These are phyloP conservation scores for Leishmania major DNA, from an alignment of 208 protist genomes.

Conservation along the genomic window DNA sequence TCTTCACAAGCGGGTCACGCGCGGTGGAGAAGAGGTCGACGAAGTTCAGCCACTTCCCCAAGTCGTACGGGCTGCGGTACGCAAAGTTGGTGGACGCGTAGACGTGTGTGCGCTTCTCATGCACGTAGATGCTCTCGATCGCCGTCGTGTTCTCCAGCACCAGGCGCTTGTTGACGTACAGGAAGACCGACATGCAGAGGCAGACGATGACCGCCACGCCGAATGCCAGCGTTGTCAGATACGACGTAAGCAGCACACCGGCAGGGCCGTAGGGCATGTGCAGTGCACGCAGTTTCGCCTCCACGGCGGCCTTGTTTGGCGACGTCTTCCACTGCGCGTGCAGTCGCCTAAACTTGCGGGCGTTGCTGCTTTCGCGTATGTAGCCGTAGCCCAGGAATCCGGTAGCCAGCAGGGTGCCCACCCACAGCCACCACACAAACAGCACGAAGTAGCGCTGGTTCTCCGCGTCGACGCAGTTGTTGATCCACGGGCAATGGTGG, in stretches of 20 bases:
- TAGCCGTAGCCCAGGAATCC: slow-evolving; percentile 39
- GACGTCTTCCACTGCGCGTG: slow-evolving; percentile 8
- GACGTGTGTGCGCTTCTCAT: slow-evolving; percentile 33
- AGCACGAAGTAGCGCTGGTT: slow-evolving; percentile 88
- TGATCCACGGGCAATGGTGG: slow-evolving; percentile 93
- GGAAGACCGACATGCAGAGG: slow-evolving; percentile 58
- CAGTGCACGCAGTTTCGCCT: slow-evolving; percentile 8
- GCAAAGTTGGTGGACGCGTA: slow-evolving; percentile 30
- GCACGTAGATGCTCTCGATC: slow-evolving; percentile 57
- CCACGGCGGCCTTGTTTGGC: slow-evolving; percentile 5
- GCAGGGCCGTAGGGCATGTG: slow-evolving; percentile 39
- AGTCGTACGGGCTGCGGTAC: slow-evolving; percentile 74
- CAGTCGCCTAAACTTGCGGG: slow-evolving; percentile 1
- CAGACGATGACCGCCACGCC: slow-evolving; percentile 44
- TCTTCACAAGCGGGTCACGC: slow-evolving; percentile 49
- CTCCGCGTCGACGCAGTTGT: slow-evolving; percentile 85
- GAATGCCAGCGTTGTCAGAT: slow-evolving; percentile 37
- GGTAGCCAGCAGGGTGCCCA: slow-evolving; percentile 35
- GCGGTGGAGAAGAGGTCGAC: slow-evolving; percentile 57
- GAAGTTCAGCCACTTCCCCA: slow-evolving; percentile 71
- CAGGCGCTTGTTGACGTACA: slow-evolving; percentile 27
- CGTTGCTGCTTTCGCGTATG: slow-evolving; percentile 28
- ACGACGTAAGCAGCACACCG: slow-evolving; percentile 31
- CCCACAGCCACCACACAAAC: slow-evolving; percentile 61
- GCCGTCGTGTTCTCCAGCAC: slow-evolving; percentile 65